Base-by-base conservation (phyloP, 2,329 filamentous ascomycete genomes). In the Helminthosporium solani region DNA sequence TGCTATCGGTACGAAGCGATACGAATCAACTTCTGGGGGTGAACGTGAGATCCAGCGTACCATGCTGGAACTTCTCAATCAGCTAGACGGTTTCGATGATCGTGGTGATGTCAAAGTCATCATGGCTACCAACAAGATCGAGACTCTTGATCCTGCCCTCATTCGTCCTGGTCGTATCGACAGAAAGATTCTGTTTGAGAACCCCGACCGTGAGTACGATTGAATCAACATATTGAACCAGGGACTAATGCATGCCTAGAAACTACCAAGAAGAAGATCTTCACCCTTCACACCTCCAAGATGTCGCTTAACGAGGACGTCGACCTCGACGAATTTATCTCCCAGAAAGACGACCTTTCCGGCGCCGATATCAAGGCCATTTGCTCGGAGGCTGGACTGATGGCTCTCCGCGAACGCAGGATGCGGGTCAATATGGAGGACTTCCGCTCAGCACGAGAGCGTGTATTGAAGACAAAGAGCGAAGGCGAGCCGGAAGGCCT, bases 41-140 rank as follows among this genome's bases (percentile, higher is more conserved):
- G 94, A 99, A 72, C 87, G 92, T 58, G 94, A 99, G 73, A 90
- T 99, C 31, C 94, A 99, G 76, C 86, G 94, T 71, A 99, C 94
- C 39, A 99, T 99, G 94, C 77, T 99, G 72, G 94, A 99, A 68
- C 82, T 99, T 44, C 85, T 99, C 33, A 99, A 99, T 74, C 94
- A 99, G 76, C 85, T 99, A 7, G 94, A 99, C 70, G 94, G 94
- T 63, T 99, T 99, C 75, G 94, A 99, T 68, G 95, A 99, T 72
- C 88, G 94, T 50, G 95, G 94, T 60, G 94, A 99, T 68, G 92
- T 99, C 73, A 99, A 99, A 79, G 94, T 99, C 52, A 92, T 99
- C 72, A 97, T 99, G 91, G 95, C 94, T 11, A 99, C 94, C 58
- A 99, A 99, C 84, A 99, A 99, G 83, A 99, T 99, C 59, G 95